Percentiles rank a stretch among this genome's conserved stretches.
phyloP scores from a whole-genome alignment of 768 basidiomycete genomes.

The Boletus pseudopeckii region DNA sequence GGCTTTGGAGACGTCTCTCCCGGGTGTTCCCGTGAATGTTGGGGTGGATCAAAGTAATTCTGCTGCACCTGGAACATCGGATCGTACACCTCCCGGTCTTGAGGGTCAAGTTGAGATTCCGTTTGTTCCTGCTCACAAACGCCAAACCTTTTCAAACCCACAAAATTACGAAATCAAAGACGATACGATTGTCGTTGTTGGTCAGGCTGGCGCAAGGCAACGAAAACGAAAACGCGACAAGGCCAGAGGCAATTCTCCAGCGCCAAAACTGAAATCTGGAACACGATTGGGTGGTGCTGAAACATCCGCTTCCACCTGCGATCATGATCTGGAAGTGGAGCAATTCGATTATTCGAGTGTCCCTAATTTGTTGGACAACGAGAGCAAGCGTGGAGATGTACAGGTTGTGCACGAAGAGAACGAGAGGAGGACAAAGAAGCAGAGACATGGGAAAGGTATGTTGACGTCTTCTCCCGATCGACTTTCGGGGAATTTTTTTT shows the following conservation, averaged over 20 bases:
- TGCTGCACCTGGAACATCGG: constrained; percentile 1
- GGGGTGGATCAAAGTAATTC: background rate
- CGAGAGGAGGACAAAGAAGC: constrained; percentile 47
- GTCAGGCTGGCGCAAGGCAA: constrained; percentile 61
- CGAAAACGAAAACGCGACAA: constrained; percentile 47
- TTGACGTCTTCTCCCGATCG: constrained; percentile 1
- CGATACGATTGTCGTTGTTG: constrained; percentile 72
- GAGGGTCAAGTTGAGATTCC: constrained; percentile 68
- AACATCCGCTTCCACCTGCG: background rate
- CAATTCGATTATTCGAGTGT: constrained; percentile 67
- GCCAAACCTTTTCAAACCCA: constrained; percentile 30
- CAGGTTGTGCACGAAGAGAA: constrained; percentile 25
- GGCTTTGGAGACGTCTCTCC: background rate
- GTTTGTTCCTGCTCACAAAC: constrained; percentile 67
- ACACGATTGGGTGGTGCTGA: constrained; percentile 3
- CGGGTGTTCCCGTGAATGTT: background rate
- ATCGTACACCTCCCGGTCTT: constrained; percentile 23
- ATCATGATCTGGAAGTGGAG: constrained; percentile 31
- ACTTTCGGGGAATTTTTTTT: background rate
- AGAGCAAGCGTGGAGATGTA: constrained; percentile 31
- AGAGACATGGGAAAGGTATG: constrained; percentile 44
- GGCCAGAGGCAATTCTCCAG: constrained; percentile 5
- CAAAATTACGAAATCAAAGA: constrained; percentile 34
- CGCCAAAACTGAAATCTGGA: constrained; percentile 1
- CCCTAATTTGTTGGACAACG: constrained; percentile 70